Evolutionary conservation across 768 basidiomycete genomes (phyloP), one percentile per base, ranked within the genome.

Genomic region (Asterophora parasitica): DNA sequence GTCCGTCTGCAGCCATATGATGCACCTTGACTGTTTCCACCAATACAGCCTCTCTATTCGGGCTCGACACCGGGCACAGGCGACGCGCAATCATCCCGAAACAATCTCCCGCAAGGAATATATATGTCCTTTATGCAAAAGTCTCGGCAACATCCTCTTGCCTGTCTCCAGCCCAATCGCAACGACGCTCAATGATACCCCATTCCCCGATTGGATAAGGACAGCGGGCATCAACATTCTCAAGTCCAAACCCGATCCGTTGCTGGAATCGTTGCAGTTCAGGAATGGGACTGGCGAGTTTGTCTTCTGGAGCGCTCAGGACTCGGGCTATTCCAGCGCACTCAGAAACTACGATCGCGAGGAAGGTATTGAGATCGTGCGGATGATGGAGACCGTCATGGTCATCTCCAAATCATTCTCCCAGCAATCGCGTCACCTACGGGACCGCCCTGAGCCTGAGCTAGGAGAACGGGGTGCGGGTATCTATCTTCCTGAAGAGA

Each of bases 101-200:
- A 88, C 83, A 58, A 91, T 93, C n/a, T 82, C 87, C 12, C 78
- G 96, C 33, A 87, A 88, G 56, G 96, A 99, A 59, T 98, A 85
- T 68, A 88, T 97, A 39, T 99, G 96, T 57, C 96, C 96, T 1
- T 70, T 99, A 4, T 99, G 96, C 73, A 98, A 98, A 68, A 92
- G 90, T 57, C 73, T 97, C 5, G 93, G 95, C 3, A 99, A 99
- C 64, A 82, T 92, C 26, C 85, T 99, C 34, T 75, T 99, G 0
- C 96, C 96, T 0, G 83, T 94, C 13, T 73, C 78, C 4, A 71
- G 72, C 10, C 72, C 82, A 0, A 63, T 73, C 9, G 55, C 55
- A n/a, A 75, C 70, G 30, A 63, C 74, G 17, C 73, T 82, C 44
- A 87, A 79, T 49, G 67, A 65, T 3, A 67, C 79, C 0, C 77